Conservation (phyloP, 192 early-diverging fungal species). For the Kappamyces sp. region DNA sequence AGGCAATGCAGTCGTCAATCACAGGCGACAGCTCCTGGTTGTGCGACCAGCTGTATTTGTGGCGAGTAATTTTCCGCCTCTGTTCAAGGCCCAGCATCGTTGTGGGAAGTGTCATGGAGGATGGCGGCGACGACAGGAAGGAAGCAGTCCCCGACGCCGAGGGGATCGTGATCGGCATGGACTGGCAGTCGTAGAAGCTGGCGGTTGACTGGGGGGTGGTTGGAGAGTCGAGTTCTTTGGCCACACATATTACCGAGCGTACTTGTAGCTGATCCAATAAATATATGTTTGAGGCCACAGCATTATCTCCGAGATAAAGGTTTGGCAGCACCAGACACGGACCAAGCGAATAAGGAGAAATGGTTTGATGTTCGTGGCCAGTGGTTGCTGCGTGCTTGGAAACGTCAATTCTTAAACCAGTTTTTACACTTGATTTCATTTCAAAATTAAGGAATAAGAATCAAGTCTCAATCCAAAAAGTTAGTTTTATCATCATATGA, state of each 20-base stretch:
- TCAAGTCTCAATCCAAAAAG: not conserved
- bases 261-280: slow-evolving; percentile 46
- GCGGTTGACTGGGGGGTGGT: not conserved
- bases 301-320: slow-evolving; percentile 62
- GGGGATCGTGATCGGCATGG: no score
- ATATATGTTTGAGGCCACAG: slow-evolving; percentile 51
- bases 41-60: slow-evolving; percentile 63
- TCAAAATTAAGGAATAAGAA: slow-evolving; percentile 5
- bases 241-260: slow-evolving; percentile 68
- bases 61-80: slow-evolving; percentile 1
- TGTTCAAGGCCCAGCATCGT: not conserved
- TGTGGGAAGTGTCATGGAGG: not conserved
- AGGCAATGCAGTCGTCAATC: slow-evolving; percentile 53
- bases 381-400: not conserved
- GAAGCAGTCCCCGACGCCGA: no score
- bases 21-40: slow-evolving; percentile 52
- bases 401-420: not conserved
- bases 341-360: slow-evolving; percentile 16
- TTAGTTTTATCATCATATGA: no score
- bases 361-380: not conserved
- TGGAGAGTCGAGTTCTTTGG: slow-evolving; percentile 54
- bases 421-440: not conserved
- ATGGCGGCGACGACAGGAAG: no score
- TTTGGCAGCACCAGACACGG: slow-evolving; percentile 61
- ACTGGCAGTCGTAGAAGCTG: no score